phyloP scores from a whole-genome alignment of 192 early-diverging fungal genomes.

The Entomortierella chlamydospora region DNA sequence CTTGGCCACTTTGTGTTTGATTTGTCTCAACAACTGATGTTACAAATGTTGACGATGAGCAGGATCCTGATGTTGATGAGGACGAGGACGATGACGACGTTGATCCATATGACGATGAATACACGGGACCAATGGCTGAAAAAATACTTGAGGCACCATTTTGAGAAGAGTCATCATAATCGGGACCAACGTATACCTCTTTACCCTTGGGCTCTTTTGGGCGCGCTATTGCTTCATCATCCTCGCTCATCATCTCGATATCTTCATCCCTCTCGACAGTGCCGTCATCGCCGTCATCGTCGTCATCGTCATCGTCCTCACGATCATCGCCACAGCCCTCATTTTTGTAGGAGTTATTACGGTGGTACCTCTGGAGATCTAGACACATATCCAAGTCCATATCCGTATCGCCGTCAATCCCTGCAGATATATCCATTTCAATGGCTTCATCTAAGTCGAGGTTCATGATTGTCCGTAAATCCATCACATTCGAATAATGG shows the following conservation, averaged over 20 bases:
- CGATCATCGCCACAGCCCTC: too few relatives aligned
- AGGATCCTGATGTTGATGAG: constrained; percentile 17
- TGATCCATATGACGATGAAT: constrained; percentile 11
- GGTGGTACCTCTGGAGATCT: constrained; percentile 33
- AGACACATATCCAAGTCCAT: constrained; percentile 39
- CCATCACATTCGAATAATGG: constrained; percentile 37
- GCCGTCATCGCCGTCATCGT: background rate
- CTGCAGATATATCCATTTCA: constrained; percentile 30
- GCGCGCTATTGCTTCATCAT: background rate
- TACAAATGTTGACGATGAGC: background rate
- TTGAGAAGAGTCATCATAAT: background rate
- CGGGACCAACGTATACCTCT: constrained; percentile 27
- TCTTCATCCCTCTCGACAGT: background rate
- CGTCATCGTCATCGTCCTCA: background rate
- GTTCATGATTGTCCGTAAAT: constrained; percentile 50
- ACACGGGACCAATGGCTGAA: background rate
- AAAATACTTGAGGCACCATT: background rate
- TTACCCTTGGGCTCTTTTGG: constrained; percentile 41
- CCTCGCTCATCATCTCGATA: background rate
- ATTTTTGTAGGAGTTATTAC: constrained; percentile 10
- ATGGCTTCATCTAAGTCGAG: constrained; percentile 40
- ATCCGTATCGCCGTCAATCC: constrained; percentile 23
- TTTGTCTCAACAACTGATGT: background rate
- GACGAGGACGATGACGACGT: constrained; percentile 24
- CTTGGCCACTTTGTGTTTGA: constrained; percentile 3